A percentile compares a stretch with the other conserved stretches of the same genome.
Evolutionary conservation across 2,329 filamentous ascomycete species (phyloP).

Genomic region (Botrytis aclada): DNA sequence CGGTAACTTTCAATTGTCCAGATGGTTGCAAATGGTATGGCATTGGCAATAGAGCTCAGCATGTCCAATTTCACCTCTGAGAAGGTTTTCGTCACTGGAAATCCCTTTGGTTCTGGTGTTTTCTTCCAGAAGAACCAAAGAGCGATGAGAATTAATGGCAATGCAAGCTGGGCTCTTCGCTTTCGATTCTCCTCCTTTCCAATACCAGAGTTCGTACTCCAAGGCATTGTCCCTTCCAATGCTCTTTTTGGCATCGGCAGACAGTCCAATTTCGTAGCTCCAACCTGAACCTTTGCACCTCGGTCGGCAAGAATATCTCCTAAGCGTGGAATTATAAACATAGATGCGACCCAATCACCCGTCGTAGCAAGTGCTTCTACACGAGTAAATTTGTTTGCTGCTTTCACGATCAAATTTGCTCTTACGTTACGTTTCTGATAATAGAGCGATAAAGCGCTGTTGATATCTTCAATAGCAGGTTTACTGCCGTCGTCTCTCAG

Average conservation of each 20-base stretch:
- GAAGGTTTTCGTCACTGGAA: background rate
- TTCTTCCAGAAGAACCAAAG: conserved; percentile 1
- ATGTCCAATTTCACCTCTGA: background rate
- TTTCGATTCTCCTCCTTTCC: conserved; percentile 12
- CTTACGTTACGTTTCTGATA: conserved; percentile 27
- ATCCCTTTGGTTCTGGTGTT: background rate
- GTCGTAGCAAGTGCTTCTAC: conserved; percentile 27
- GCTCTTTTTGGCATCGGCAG: conserved; percentile 33
- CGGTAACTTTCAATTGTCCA: conserved; percentile 33
- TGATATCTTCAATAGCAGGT: conserved; percentile 3
- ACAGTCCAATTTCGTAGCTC: conserved; percentile 34
- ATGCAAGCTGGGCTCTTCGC: conserved; percentile 2
- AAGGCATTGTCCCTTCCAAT: conserved; percentile 32
- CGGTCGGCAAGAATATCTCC: conserved; percentile 29
- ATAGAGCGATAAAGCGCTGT: conserved; percentile 16
- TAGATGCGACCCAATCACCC: conserved; percentile 24
- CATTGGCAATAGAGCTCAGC: background rate
- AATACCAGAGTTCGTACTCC: conserved; percentile 21
- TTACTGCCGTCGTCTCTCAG: conserved; percentile 9
- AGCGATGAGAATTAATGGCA: conserved; percentile 3
- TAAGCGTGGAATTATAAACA: conserved; percentile 23
- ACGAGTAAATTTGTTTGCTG: conserved; percentile 29
- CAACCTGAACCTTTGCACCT: conserved; percentile 26
- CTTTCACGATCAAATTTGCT: conserved; percentile 26
- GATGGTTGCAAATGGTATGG: conserved; percentile 28